Base-by-base conservation (phyloP, 345 rosid species). In the Salix caprea region DNA sequence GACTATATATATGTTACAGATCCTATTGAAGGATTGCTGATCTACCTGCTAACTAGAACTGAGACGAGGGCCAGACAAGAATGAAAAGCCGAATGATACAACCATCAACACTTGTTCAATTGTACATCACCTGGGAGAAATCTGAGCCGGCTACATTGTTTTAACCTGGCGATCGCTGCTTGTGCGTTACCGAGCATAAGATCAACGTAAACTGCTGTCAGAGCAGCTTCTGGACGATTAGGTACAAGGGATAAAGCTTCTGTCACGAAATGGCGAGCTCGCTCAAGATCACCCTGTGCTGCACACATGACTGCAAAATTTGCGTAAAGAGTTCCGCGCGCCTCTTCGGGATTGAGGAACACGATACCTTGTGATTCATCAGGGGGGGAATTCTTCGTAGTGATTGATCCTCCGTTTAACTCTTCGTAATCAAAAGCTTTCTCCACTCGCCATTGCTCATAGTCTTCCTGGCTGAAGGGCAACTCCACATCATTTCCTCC, bases 261-360 rank as follows among this genome's bases (percentile, higher is more conserved):
- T 6, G 70, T 72, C 61, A 87, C 88, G 64, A 92, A 87, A 74
- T 86, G 86, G 48, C 81, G 80, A 32, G 99, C 99, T 69, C 77
- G 85, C 67, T 91, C 90, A 21, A 89, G 78, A 65, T 91, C 95
- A 39, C 98, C 98, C 80, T 94, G 92, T 60, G 87, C 70, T 23
- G 98, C 98, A 58, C 62, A 85, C 79, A 85, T 78, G 0, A 87
- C 83, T 2, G 97, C 97, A 54, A 96, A 88, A 89, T 96, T 87
- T 56, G 91, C 89, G 36, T 88, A 96, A 48, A 96, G 94, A 50
- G 82, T 79, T 71, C 97, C 99, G 4, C 90, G 90, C 58, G 99
- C 98, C 87, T 90, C 98, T 78, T 87, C 94, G 7, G 99, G 99
- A 77, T 87, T 92, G 14, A 89, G 92, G 80, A 86, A 86, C 77